Conservation (phyloP, 140 eudicot genomes). For the Anethum foeniculum region DNA sequence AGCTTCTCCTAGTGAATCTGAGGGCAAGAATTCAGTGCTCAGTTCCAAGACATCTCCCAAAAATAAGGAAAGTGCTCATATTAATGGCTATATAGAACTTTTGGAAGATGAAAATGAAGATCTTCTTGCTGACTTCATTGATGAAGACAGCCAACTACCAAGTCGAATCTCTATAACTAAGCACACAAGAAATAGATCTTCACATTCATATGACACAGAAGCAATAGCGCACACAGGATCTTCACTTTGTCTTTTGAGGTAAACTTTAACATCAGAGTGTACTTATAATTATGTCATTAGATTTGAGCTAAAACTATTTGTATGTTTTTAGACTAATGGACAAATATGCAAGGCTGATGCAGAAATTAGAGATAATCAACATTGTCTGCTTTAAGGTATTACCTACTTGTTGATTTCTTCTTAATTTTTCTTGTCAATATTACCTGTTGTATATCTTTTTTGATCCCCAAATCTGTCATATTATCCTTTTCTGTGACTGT, state of each 20-base stretch:
- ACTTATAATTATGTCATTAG: slow-evolving; percentile 11
- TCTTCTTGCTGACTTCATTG: slow-evolving; percentile 97
- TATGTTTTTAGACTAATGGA: slow-evolving; percentile 66
- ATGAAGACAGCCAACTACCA: slow-evolving; percentile 96
- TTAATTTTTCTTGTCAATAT: slow-evolving; percentile 11
- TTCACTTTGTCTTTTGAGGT: slow-evolving; percentile 81
- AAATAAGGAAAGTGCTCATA: slow-evolving; percentile 29
- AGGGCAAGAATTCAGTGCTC: slow-evolving; percentile 21
- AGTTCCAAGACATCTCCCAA: slow-evolving; percentile 18
- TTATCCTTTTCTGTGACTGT: slow-evolving; percentile 2
- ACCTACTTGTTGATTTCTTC: slow-evolving; percentile 5
- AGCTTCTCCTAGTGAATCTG: slow-evolving; percentile 27
- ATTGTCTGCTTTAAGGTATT: slow-evolving; percentile 75
- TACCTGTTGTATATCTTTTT: not conserved
- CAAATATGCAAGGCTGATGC: slow-evolving; percentile 92
- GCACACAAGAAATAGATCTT: slow-evolving; percentile 46
- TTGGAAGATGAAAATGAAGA: slow-evolving; percentile 93
- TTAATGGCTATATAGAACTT: slow-evolving; percentile 46
- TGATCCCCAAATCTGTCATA: not conserved
- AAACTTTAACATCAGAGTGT: slow-evolving; percentile 17
- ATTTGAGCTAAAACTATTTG: slow-evolving; percentile 24
- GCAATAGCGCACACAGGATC: slow-evolving; percentile 80
- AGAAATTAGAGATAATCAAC: slow-evolving; percentile 69
- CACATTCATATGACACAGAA: slow-evolving; percentile 41
- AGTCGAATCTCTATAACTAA: slow-evolving; percentile 61